Conservation (phyloP, 139 green algal species). For the Mychonastes homosphaera region DNA sequence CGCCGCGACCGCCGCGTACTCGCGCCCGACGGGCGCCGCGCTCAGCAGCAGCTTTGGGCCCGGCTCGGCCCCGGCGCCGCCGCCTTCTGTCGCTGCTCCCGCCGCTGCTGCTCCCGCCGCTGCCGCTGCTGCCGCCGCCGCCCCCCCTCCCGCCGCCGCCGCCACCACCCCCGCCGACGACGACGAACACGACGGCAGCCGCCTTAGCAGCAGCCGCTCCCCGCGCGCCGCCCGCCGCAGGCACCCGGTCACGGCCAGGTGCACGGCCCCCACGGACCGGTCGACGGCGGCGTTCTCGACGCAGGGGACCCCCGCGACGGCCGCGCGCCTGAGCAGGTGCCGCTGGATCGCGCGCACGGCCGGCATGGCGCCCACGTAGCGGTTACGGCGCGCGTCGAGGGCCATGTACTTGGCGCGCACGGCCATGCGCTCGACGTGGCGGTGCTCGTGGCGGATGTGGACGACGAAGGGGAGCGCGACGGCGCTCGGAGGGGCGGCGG, state of each 20-base stretch:
- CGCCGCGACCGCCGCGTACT: no score
- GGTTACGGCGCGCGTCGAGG: constrained; percentile 56
- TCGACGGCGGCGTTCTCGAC: constrained; percentile 95
- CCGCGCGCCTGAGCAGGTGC: constrained; percentile 59
- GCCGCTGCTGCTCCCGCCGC: no score
- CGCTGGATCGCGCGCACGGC: constrained; percentile 38
- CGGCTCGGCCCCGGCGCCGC: no score
- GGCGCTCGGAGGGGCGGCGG: no score
- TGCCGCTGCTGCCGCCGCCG: no score
- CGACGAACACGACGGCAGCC: no score
- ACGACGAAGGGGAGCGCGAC: constrained; percentile 82
- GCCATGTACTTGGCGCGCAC: constrained; percentile 93
- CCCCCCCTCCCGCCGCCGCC: no score
- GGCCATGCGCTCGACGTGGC: constrained; percentile 88
- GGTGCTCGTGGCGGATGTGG: constrained; percentile 77
- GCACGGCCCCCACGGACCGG: constrained; percentile 73
- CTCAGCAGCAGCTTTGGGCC: no score
- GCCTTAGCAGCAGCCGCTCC: constrained; percentile 15
- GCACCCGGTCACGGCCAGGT: constrained; percentile 62
- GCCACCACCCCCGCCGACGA: no score
- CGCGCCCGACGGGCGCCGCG: no score
- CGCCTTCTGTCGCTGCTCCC: no score
- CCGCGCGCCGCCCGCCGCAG: constrained; percentile 15
- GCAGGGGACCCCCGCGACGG: constrained; percentile 63
- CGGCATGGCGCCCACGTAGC: constrained; percentile 21